Evolutionary conservation across 768 basidiomycete species (phyloP).

Genomic region (Suillus placidus): DNA sequence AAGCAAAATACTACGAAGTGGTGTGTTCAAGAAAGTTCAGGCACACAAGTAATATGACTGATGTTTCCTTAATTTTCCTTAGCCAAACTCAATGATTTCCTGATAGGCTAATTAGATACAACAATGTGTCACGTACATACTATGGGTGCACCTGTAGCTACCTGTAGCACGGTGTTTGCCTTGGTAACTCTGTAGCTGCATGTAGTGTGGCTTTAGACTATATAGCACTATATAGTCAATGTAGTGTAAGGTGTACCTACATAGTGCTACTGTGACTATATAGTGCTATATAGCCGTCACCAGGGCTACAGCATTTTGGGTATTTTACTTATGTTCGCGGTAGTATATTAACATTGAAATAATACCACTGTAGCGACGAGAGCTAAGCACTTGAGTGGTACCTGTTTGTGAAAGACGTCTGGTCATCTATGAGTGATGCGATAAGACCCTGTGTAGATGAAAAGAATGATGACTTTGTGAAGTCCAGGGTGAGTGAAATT

Average conservation of each 20-base stretch:
- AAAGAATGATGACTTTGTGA: not conserved
- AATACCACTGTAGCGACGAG: not conserved
- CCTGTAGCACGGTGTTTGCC: too few species aligned
- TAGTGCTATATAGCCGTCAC: not conserved
- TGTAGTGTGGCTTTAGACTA: not conserved
- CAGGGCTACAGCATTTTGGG: not conserved
- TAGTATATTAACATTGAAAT: not conserved
- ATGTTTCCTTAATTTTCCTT: too few species aligned
- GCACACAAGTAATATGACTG: too few species aligned
- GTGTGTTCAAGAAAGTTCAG: too few species aligned
- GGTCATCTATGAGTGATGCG: not conserved
- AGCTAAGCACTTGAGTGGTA: not conserved
- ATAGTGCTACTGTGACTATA: constrained; percentile 2
- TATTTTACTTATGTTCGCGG: not conserved
- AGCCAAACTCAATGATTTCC: too few species aligned
- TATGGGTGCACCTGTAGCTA: too few species aligned
- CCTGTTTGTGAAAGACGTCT: not conserved
- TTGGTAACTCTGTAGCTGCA: not conserved
- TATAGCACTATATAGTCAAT: not conserved
- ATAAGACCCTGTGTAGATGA: not conserved
- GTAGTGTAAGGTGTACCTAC: not conserved
- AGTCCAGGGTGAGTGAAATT: not conserved
- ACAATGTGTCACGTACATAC: too few species aligned
- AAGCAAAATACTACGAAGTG: too few species aligned
- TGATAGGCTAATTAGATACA: too few species aligned